phyloP scores from a whole-genome alignment of 2,329 filamentous ascomycete genomes.

The Stachybotrys chlorohalonatus region DNA sequence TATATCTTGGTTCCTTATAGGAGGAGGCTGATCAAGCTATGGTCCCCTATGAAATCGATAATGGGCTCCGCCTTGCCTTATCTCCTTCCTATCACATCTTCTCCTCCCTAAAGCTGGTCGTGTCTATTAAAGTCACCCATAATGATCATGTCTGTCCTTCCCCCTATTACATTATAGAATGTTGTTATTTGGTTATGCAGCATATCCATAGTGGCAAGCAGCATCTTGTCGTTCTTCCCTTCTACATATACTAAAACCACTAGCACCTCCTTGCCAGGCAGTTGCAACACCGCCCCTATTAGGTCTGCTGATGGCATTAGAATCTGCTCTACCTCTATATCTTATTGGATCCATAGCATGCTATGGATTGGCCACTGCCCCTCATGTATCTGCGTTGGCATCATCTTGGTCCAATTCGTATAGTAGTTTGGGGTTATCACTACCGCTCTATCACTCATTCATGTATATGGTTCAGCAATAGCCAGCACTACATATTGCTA shows the following conservation, averaged over 20 bases:
- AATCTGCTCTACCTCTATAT: slow-evolving; percentile 1
- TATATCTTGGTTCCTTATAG: slow-evolving; percentile 23
- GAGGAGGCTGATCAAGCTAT: slow-evolving; percentile 19
- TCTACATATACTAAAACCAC: slow-evolving; percentile 1
- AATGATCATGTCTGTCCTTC: background rate
- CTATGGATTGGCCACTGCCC: background rate
- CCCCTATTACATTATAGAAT: background rate
- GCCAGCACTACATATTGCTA: slow-evolving; percentile 2
- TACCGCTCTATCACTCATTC: slow-evolving; percentile 1
- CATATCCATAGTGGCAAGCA: background rate
- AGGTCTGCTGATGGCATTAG: slow-evolving; percentile 1
- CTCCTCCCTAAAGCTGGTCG: background rate
- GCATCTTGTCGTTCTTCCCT: background rate
- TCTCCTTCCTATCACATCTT: background rate
- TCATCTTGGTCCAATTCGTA: slow-evolving; percentile 2
- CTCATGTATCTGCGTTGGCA: slow-evolving; percentile 1
- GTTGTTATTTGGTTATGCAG: background rate
- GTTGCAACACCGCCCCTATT: background rate
- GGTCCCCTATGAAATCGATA: background rate
- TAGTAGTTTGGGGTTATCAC: slow-evolving; percentile 1
- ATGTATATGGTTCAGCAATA: slow-evolving; percentile 3
- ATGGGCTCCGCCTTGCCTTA: slow-evolving; percentile 1
- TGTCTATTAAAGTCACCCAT: background rate
- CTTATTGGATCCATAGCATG: slow-evolving; percentile 1
- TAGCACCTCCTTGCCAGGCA: background rate